phyloP scores from a whole-genome alignment of 139 green algal genomes.

The Micractinium conductrix region DNA sequence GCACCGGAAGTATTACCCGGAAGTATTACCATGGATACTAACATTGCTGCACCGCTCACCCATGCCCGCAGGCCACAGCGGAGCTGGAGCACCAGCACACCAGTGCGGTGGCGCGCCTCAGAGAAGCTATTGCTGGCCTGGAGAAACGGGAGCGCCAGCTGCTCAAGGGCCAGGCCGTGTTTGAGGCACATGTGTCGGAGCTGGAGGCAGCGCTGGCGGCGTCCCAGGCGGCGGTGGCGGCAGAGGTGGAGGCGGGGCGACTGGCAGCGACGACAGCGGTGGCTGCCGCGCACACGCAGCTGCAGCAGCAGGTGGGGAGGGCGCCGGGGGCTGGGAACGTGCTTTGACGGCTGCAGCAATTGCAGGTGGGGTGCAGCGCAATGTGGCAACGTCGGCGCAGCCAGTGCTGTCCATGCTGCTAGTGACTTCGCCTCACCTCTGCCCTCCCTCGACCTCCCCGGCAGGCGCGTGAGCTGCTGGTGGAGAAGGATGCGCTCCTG shows the following conservation, averaged over 20 bases:
- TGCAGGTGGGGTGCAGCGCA: not conserved
- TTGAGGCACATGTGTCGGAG: not conserved
- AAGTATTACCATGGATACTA: too few relatives aligned
- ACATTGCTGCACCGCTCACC: not conserved
- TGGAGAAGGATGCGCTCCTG: constrained; percentile 2
- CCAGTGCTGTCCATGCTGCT: not conserved
- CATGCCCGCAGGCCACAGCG: not conserved
- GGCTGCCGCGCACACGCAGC: not conserved
- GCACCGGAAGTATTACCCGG: too few relatives aligned
- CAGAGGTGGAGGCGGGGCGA: not conserved
- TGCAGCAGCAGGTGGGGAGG: not conserved
- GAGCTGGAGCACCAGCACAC: constrained; percentile 2
- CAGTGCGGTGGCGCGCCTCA: not conserved
- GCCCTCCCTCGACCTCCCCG: not conserved
- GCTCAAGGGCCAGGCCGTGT: constrained; percentile 1
- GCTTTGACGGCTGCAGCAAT: not conserved
- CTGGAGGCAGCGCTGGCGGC: not conserved
- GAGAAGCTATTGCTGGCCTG: not conserved
- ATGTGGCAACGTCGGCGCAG: not conserved
- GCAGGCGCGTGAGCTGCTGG: constrained; percentile 10
- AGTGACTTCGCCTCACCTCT: not conserved
- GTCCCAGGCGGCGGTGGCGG: not conserved
- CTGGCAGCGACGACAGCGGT: not conserved
- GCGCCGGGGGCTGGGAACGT: not conserved
- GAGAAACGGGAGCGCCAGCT: constrained; percentile 1